Evolutionary conservation across 2,329 filamentous ascomycete genomes (phyloP).

Genomic region (Ascochyta viciae-villosae): DNA sequence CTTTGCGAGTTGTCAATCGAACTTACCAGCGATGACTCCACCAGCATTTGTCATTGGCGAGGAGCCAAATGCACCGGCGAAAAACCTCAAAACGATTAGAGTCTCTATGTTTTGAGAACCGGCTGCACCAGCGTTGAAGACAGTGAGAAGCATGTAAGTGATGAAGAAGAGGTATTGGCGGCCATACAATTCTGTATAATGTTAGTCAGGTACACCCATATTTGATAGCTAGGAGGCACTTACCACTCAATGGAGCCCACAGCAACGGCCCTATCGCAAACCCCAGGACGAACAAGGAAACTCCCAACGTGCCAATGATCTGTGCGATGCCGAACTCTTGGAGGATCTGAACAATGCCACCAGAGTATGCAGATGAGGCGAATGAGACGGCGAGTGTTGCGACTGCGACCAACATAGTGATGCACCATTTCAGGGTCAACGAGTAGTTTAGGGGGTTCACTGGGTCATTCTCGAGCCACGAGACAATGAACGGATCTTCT

Average conservation of each 20-base stretch:
- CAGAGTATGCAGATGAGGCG: conserved; percentile 71
- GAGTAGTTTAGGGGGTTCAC: conserved; percentile 71
- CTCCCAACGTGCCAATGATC: conserved; percentile 66
- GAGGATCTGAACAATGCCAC: conserved; percentile 63
- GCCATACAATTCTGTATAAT: conserved; percentile 62
- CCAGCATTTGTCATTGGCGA: conserved; percentile 55
- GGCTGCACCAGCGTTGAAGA: conserved; percentile 53
- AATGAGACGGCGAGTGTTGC: conserved; percentile 74
- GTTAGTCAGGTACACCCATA: background rate
- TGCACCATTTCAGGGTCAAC: conserved; percentile 67
- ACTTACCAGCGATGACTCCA: conserved; percentile 39
- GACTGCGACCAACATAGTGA: conserved; percentile 68
- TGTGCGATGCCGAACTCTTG: conserved; percentile 60
- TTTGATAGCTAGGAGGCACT: background rate
- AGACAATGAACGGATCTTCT: conserved; percentile 72
- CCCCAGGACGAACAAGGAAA: conserved; percentile 70
- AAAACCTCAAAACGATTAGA: conserved; percentile 55
- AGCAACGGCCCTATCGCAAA: conserved; percentile 68
- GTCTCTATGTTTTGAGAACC: conserved; percentile 54
- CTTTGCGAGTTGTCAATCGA: conserved; percentile 48
- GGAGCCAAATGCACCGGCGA: conserved; percentile 53
- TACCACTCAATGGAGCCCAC: conserved; percentile 62
- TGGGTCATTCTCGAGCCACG: conserved; percentile 71
- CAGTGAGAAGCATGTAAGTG: conserved; percentile 48
- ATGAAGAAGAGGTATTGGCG: conserved; percentile 47